A percentile compares a stretch with the other conserved stretches of the same genome.
Conservation (phyloP, 2,329 filamentous ascomycete genomes). For the Fusarium brevicatenulatum region DNA sequence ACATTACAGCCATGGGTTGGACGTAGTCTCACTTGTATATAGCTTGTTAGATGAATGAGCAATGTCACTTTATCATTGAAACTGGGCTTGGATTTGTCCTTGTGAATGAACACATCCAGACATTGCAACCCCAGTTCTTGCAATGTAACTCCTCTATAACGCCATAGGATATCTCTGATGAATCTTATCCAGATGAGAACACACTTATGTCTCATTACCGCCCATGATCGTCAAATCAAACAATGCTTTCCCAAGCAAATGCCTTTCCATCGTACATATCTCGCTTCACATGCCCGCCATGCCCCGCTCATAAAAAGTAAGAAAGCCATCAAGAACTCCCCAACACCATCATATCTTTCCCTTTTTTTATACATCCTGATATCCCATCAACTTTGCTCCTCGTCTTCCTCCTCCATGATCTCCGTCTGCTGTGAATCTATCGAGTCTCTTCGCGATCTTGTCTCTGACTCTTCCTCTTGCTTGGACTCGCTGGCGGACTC, state of each 20-base stretch:
- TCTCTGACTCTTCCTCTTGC: conserved; percentile 2
- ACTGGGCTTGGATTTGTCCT: not conserved
- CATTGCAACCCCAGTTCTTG: conserved; percentile 5
- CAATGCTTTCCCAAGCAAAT: conserved; percentile 11
- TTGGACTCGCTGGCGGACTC: conserved; percentile 1
- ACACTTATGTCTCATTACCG: conserved; percentile 15
- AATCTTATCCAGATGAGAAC: conserved; percentile 16
- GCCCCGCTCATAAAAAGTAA: conserved; percentile 10
- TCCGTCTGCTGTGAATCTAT: conserved; percentile 32
- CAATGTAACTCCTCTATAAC: conserved; percentile 16
- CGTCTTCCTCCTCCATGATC: conserved; percentile 17
- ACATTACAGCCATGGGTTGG: not conserved
- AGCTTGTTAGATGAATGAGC: conserved; percentile 7
- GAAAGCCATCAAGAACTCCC: conserved; percentile 19
- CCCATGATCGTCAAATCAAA: conserved; percentile 18
- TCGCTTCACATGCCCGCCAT: conserved; percentile 11
- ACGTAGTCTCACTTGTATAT: not conserved
- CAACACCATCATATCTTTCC: conserved; percentile 12
- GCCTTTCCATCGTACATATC: not conserved
- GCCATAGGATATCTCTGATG: conserved; percentile 33
- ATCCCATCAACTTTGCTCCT: not conserved
- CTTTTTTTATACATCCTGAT: not conserved
- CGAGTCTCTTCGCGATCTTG: conserved; percentile 22
- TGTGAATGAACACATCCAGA: conserved; percentile 37
- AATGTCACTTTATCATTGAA: conserved; percentile 7